These are phyloP conservation scores for Cajanus cajan DNA, from an alignment of 306 rosid species.

Conservation along the genomic window DNA sequence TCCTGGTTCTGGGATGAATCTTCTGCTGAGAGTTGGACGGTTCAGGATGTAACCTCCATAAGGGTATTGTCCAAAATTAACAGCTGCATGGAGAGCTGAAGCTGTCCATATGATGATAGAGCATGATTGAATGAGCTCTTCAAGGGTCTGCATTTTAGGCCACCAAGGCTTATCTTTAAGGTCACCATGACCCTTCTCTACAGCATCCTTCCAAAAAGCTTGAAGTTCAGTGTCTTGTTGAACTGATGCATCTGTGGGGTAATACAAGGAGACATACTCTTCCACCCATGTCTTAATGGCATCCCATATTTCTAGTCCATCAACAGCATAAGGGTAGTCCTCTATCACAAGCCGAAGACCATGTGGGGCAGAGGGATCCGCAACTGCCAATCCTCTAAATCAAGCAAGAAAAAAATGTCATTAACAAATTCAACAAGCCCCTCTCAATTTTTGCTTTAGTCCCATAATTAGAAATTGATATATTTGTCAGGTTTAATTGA, in stretches of 20 bases:
- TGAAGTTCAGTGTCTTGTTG: constrained; percentile 58
- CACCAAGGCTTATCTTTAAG: constrained; percentile 59
- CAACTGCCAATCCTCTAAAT: constrained; percentile 64
- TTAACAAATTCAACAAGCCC: background rate
- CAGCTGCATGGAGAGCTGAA: constrained; percentile 76
- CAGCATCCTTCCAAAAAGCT: constrained; percentile 70
- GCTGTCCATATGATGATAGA: constrained; percentile 65
- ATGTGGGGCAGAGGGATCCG: constrained; percentile 48
- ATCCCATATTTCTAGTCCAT: constrained; percentile 68
- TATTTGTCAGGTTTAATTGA: too few species aligned
- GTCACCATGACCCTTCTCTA: constrained; percentile 64
- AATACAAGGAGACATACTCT: constrained; percentile 53
- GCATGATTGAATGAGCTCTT: constrained; percentile 42
- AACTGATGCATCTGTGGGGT: constrained; percentile 37
- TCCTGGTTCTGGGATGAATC: constrained; percentile 54
- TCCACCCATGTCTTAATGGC: constrained; percentile 58
- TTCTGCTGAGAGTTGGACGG: constrained; percentile 63
- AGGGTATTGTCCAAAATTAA: constrained; percentile 71
- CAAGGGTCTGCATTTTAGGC: constrained; percentile 52
- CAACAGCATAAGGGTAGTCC: constrained; percentile 67
- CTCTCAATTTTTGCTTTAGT: background rate
- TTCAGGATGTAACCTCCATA: constrained; percentile 69
- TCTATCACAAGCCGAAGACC: constrained; percentile 63
- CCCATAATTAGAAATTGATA: background rate
- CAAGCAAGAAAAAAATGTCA: background rate